Percentiles rank a stretch among this genome's conserved stretches.
phyloP scores from a whole-genome alignment of 768 basidiomycete genomes.

The Tricholoma matsutake region DNA sequence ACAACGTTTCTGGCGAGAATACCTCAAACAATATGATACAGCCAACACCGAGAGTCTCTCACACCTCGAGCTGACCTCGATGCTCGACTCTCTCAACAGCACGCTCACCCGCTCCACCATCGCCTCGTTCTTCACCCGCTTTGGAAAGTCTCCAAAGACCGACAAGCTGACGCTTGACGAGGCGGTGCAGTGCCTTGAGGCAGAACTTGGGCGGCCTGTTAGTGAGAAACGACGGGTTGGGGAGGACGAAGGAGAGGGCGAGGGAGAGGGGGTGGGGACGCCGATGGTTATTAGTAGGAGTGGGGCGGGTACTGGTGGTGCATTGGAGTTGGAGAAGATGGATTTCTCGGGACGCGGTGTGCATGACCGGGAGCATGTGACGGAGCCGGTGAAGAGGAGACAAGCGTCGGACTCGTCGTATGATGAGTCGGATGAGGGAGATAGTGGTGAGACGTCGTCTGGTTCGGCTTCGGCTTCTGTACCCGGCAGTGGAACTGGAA shows the following conservation, averaged over 20 bases:
- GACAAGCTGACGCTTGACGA: constrained; percentile 81
- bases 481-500: constrained; percentile 8
- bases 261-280: constrained; percentile 48
- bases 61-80: constrained; percentile 83
- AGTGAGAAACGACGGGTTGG: constrained; percentile 68
- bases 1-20: constrained; percentile 88
- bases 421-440: constrained; percentile 4
- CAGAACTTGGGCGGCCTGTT: constrained; percentile 69
- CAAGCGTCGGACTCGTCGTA: constrained; percentile 4
- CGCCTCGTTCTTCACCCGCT: constrained; percentile 75
- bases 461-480: constrained; percentile 23
- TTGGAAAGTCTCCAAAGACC: constrained; percentile 55
- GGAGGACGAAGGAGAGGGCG: constrained; percentile 40
- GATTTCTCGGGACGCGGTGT: constrained; percentile 58
- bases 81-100: constrained; percentile 96
- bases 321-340: constrained; percentile 48
- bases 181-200: constrained; percentile 81
- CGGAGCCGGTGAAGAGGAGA: constrained; percentile 41
- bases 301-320: constrained; percentile 29
- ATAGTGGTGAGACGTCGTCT: constrained; percentile 34
- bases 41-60: constrained; percentile 77
- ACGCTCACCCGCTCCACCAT: constrained; percentile 81
- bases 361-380: constrained; percentile 26
- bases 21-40: constrained; percentile 85
- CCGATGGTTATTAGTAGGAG: constrained; percentile 25